These are phyloP conservation scores for Mycena albidolilacea DNA, from an alignment of 768 basidiomycete genomes.

Conservation along the genomic window DNA sequence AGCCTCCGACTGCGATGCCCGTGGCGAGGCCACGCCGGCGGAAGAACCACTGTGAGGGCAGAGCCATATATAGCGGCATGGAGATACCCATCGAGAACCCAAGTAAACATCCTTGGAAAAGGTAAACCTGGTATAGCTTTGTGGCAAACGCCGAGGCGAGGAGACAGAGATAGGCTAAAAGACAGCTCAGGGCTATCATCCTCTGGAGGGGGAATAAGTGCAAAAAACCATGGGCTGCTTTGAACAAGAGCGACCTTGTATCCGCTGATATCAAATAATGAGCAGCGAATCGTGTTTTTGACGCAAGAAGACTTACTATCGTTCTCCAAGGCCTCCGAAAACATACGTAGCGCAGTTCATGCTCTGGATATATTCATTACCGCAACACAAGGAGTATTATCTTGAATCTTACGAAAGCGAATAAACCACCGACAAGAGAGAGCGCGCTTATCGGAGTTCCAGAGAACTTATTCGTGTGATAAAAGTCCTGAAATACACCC, in stretches of 20 bases:
- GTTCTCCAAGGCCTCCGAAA: constrained; percentile 50
- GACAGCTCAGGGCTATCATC: constrained; percentile 48
- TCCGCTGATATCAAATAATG: constrained; percentile 33
- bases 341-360: constrained; percentile 48
- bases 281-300: not conserved
- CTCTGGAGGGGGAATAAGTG: constrained; percentile 35
- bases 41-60: constrained; percentile 54
- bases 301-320: constrained; percentile 45
- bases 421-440: constrained; percentile 46
- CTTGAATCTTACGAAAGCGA: constrained; percentile 39
- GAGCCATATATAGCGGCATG: constrained; percentile 50
- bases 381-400: not conserved
- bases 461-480: constrained; percentile 43
- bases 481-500: constrained; percentile 52
- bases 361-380: constrained; percentile 34
- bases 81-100: constrained; percentile 38
- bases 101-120: constrained; percentile 46
- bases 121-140: constrained; percentile 49
- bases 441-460: constrained; percentile 37
- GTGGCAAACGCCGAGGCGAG: constrained; percentile 50
- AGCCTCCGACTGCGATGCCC: constrained; percentile 51
- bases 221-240: not conserved
- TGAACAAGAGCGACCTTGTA: constrained; percentile 35
- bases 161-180: constrained; percentile 46
- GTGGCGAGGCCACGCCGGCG: constrained; percentile 51